A percentile compares a stretch with the other conserved stretches of the same genome.
Evolutionary conservation across 805 yeast species (phyloP).

Genomic region (Saccharomycopsis sp.): DNA sequence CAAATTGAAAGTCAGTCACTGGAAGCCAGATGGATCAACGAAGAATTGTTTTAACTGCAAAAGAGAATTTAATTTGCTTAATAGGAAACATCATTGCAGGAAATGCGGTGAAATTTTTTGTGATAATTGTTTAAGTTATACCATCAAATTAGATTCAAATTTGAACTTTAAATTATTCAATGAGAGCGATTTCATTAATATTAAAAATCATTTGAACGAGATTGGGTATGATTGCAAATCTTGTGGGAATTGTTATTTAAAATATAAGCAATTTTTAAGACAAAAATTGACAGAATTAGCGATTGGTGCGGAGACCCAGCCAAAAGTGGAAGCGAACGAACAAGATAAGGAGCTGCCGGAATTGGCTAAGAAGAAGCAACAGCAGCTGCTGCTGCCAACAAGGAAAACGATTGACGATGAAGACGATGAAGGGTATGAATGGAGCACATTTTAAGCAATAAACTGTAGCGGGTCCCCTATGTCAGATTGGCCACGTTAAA

Average conservation of each 20-base stretch:
- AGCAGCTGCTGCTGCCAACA: too few relatives aligned
- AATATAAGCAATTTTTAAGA: constrained; percentile 8
- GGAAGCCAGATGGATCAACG: constrained; percentile 17
- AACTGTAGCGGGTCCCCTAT: too few relatives aligned
- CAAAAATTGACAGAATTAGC: constrained; percentile 4
- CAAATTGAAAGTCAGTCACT: constrained; percentile 10
- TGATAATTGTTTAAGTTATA: constrained; percentile 32
- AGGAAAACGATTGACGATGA: constrained; percentile 2
- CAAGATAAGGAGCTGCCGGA: too few relatives aligned
- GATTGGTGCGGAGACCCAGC: constrained; percentile 5
- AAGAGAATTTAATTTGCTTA: constrained; percentile 14
- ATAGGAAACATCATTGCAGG: constrained; percentile 35
- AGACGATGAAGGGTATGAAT: constrained; percentile 18
- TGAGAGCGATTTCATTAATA: neutral
- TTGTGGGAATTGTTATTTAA: constrained; percentile 2
- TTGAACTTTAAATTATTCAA: constrained; percentile 28
- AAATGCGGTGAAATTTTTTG: constrained; percentile 37
- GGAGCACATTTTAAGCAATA: constrained; percentile 18
- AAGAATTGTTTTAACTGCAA: constrained; percentile 10
- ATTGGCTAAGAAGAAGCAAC: too few relatives aligned
- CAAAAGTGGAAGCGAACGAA: too few relatives aligned
- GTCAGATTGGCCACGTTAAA: too few relatives aligned
- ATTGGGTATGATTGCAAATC: constrained; percentile 10
- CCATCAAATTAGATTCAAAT: constrained; percentile 29
- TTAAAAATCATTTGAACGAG: neutral